A percentile compares a stretch with the other conserved stretches of the same genome.
phyloP scores from a whole-genome alignment of 352 stramenopile species.

The Lagenidium giganteum region DNA sequence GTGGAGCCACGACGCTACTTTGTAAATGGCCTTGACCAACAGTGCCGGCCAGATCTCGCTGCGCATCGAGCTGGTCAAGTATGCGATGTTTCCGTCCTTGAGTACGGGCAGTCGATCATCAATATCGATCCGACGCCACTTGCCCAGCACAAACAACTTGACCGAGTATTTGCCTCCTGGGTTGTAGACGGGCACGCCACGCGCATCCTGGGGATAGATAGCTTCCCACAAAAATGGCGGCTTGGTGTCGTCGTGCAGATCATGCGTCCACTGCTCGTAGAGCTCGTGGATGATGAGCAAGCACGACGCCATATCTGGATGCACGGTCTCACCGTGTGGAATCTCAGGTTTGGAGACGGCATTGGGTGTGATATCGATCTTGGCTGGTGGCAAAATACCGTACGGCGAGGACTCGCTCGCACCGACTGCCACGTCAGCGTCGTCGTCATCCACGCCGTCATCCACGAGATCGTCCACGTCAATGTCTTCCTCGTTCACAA shows the following conservation, averaged over 20 bases:
- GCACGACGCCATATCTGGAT: slow-evolving; percentile 60
- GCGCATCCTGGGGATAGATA: slow-evolving; percentile 64
- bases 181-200: slow-evolving; percentile 48
- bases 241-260: not conserved
- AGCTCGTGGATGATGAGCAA: slow-evolving; percentile 66
- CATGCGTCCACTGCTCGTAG: slow-evolving; percentile 13
- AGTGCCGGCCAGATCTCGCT: slow-evolving; percentile 68
- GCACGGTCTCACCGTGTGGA: slow-evolving; percentile 59
- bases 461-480: slow-evolving; percentile 65
- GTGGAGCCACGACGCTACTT: slow-evolving; percentile 51
- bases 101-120: slow-evolving; percentile 69
- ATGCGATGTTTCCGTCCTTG: slow-evolving; percentile 34
- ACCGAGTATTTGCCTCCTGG: slow-evolving; percentile 72
- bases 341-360: slow-evolving; percentile 44
- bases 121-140: slow-evolving; percentile 64
- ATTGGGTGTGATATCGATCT: slow-evolving; percentile 56
- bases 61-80: slow-evolving; percentile 50
- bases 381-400: slow-evolving; percentile 38
- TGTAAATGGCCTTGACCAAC: slow-evolving; percentile 68
- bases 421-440: not conserved
- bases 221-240: slow-evolving; percentile 58
- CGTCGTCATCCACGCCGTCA: slow-evolving; percentile 60
- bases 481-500: slow-evolving; percentile 50
- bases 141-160: slow-evolving; percentile 62
- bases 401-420: slow-evolving; percentile 39